A percentile compares a stretch with the other conserved stretches of the same genome.
phyloP scores from a whole-genome alignment of 306 rosid genomes.

The Astragalus glycyphyllos region DNA sequence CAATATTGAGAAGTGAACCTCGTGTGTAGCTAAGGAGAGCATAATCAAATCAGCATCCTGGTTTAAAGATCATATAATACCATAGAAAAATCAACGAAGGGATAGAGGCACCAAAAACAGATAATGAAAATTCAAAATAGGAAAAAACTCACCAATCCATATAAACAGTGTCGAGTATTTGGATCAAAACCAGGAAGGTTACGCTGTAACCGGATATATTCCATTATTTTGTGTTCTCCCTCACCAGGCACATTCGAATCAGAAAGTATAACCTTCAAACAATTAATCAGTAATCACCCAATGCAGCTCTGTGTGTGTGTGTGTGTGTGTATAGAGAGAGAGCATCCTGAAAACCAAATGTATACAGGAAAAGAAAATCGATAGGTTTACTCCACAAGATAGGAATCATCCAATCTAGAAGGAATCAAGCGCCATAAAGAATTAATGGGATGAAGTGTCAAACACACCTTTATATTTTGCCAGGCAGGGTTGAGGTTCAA shows the following conservation, averaged over 20 bases:
- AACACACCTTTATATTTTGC: constrained; percentile 75
- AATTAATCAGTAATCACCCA: constrained; percentile 60
- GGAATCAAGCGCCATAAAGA: constrained; percentile 44
- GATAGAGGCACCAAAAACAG: constrained; percentile 8
- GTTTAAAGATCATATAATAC: constrained; percentile 34
- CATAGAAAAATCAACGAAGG: constrained; percentile 16
- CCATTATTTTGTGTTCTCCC: constrained; percentile 96
- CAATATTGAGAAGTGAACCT: constrained; percentile 88
- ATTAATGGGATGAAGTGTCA: constrained; percentile 38
- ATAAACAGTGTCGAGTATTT: constrained; percentile 83
- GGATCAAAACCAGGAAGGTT: constrained; percentile 84
- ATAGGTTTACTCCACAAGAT: constrained; percentile 61
- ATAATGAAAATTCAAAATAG: constrained; percentile 34
- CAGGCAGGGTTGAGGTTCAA: constrained; percentile 83
- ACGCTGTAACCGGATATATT: constrained; percentile 82
- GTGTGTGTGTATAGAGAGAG: constrained; percentile 68
- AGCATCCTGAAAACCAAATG: constrained; percentile 53
- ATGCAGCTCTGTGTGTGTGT: constrained; percentile 70
- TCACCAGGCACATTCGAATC: constrained; percentile 96
- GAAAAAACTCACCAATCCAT: constrained; percentile 85
- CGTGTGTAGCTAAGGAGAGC: constrained; percentile 89
- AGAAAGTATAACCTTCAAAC: constrained; percentile 97
- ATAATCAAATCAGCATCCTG: constrained; percentile 96
- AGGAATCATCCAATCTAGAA: constrained; percentile 61
- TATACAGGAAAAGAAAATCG: constrained; percentile 50